Base-by-base conservation (phyloP, 169 alveolate genomes). In the Plasmodium gonderi region DNA sequence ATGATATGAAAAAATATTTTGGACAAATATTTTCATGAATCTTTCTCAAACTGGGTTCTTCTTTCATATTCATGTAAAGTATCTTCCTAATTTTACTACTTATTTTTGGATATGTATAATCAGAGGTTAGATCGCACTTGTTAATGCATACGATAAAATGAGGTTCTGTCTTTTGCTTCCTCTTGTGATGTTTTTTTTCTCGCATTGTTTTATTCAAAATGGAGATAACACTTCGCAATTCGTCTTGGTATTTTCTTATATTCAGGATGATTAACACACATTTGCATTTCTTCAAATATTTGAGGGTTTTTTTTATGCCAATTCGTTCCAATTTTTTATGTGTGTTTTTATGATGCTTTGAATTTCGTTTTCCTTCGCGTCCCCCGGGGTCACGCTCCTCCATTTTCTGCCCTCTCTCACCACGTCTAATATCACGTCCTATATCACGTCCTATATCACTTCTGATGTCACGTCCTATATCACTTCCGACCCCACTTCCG, bases 281-380 rank as follows among this genome's bases (percentile, higher is more conserved):
- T 12, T 60, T 9, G 29, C 82, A 68, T 4, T 42, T 81, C 5
- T 38, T 49, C 3, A 81, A 74, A 31, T 42, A 68, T 1, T 36
- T 12, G 23, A 81, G 3, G 1, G 91, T 67, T 29, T 81, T 81
- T 47, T 44, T 81, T 8, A 81, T 74, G 6, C 91, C 91, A 17
- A 81, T 81, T 4, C 51, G 54, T 45, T 81, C 91, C 14, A 81
- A 40, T 45, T n/a, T 74, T 74, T 74, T 81, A 31, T 81, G 91
- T 1, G 40, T 23, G 29, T 38, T 60, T 11, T 9, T 2, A 3
- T 67, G 47, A 6, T 23, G 8, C 20, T 23, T 51, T 47, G 51
- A 42, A 9, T 45, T 44, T 0, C n/a, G 17, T 12, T 26, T 51
- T 38, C 44, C 26, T 38, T 2, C n/a, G n/a, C n/a, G n/a, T n/a